Conservation (phyloP, 768 basidiomycete genomes). For the Boletus rubescentipes region DNA sequence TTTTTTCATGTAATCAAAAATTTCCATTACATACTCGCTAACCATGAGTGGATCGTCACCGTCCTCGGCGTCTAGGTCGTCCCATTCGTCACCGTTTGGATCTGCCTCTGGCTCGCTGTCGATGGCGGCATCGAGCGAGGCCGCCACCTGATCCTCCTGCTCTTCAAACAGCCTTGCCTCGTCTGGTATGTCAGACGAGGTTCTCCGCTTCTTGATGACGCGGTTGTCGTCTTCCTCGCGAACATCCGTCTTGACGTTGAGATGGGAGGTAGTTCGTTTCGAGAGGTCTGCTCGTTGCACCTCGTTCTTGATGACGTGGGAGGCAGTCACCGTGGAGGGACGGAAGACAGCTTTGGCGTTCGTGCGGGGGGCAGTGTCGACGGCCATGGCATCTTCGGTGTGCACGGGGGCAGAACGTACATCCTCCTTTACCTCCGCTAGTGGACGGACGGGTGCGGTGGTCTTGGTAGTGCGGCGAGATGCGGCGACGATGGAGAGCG, state of each 20-base stretch:
- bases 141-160: constrained; percentile 37
- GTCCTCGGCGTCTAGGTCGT: constrained; percentile 90
- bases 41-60: constrained; percentile 96
- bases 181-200: constrained; percentile 62
- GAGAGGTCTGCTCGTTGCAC: constrained; percentile 28
- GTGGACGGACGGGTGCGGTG: constrained; percentile 23
- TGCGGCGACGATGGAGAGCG: constrained; percentile 51
- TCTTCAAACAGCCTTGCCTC: constrained; percentile 45
- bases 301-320: constrained; percentile 29
- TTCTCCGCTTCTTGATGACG: constrained; percentile 71
- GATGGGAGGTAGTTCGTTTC: constrained; percentile 34
- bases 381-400: constrained; percentile 53
- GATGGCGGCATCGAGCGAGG: constrained; percentile 39
- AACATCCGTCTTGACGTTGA: constrained; percentile 33
- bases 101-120: constrained; percentile 62
- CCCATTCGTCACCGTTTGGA: constrained; percentile 70
- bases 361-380: constrained; percentile 41
- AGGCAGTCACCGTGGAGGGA: constrained; percentile 24
- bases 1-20: constrained; percentile 86
- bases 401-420: constrained; percentile 15
- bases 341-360: constrained; percentile 22
- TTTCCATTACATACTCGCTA: constrained; percentile 92
- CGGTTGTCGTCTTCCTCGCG: constrained; percentile 58
- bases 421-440: constrained; percentile 33
- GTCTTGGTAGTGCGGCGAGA: constrained; percentile 40